Evolutionary conservation across 495 filamentous ascomycete species (phyloP), one percentile per base, ranked within the genome.

Genomic region (Penicillium coffeae): DNA sequence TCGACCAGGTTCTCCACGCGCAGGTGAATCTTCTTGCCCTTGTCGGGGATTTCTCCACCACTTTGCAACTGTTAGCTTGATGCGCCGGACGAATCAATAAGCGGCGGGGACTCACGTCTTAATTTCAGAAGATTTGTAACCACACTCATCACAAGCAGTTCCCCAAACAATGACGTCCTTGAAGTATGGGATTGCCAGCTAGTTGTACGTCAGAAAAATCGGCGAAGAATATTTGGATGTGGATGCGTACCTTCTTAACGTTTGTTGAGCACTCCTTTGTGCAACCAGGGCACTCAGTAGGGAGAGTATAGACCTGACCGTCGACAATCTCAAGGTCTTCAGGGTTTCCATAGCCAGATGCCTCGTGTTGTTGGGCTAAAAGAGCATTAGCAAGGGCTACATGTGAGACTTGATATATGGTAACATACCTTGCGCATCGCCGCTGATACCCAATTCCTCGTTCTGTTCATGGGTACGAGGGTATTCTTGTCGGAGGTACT

Each of bases 151-250:
- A 61, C 93, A 98, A 43, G 83, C 81, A 9, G 90, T 96, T 56
- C 82, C 87, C 82, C 91, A 95, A 53, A 97, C 72, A 38, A 94
- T 79, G 15, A 97, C 93, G 54, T 96, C 83, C 66, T 95, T 95
- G 76, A 99, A 99, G 66, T 94, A 82, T 0, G 93, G 93, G 45
- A 99, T 96, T 52, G 91, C 85, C 36, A 97, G 88, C 76, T 95
- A 90, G 73, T 91, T 16, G 55, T 53, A 21, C 30, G 38, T 34
- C 14, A 35, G 30, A 19, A 21, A 35, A 21, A 9, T 25, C 14
- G n/a, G 3, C 9, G 25, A 13, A 27, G n/a, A 30, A 10, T 10
- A 30, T 4, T 5, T 30, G 10, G 25, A 30, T 5, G 5, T 30
- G 4, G 25, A 30, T n/a, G 10, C 25, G 10, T 30, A 30, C 25